Conservation (phyloP, 306 rosid species). For the Crataegus laevigata region DNA sequence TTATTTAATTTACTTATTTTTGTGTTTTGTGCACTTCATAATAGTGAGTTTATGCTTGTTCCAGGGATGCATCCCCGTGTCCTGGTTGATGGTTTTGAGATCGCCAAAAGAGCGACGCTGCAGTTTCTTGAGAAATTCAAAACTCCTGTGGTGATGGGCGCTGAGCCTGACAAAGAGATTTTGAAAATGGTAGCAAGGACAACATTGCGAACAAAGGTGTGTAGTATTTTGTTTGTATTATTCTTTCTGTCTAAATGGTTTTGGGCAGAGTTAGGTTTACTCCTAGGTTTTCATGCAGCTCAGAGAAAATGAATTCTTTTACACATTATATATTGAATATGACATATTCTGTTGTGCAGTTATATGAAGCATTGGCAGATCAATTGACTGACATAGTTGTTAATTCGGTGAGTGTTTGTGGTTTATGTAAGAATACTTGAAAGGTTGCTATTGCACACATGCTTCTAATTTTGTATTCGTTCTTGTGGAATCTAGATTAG, state of each 20-base stretch:
- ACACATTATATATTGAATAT: neutral
- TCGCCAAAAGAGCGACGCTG: conserved; percentile 85
- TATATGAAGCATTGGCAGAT: conserved; percentile 86
- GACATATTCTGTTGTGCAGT: conserved; percentile 38
- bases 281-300: neutral
- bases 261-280: neutral
- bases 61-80: conserved; percentile 99
- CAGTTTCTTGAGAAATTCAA: conserved; percentile 83
- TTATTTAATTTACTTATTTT: neutral
- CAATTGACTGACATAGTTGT: conserved; percentile 78
- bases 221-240: neutral
- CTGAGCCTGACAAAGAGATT: conserved; percentile 87
- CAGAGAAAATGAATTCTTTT: too few species aligned
- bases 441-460: neutral
- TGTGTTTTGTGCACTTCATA: neutral
- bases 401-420: conserved; percentile 58
- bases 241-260: neutral
- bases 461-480: neutral
- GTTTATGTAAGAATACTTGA: neutral
- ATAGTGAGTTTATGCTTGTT: conserved; percentile 9
- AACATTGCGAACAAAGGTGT: conserved; percentile 85
- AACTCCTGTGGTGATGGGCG: conserved; percentile 80
- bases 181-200: conserved; percentile 94
- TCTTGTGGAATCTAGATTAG: neutral
- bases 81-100: conserved; percentile 94